phyloP scores from a whole-genome alignment of 2,329 filamentous ascomycete genomes.

The Fusarium hostae region DNA sequence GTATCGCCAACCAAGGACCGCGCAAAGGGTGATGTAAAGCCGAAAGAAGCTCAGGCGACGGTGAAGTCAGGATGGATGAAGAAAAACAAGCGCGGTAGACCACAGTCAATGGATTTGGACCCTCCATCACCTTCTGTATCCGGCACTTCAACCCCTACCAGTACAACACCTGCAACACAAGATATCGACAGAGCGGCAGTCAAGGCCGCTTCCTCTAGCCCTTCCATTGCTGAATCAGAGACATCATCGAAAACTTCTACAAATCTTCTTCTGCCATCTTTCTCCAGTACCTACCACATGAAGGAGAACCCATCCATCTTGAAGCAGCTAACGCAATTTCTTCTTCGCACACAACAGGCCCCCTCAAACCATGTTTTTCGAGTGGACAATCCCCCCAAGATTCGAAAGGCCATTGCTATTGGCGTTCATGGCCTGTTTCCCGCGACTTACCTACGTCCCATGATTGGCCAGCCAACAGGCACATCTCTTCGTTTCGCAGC shows the following conservation, averaged over 20 bases:
- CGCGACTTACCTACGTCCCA: constrained; percentile 83
- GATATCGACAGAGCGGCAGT: constrained; percentile 26
- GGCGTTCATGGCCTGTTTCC: constrained; percentile 96
- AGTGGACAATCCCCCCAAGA: constrained; percentile 72
- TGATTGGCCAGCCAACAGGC: constrained; percentile 94
- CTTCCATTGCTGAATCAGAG: constrained; percentile 56
- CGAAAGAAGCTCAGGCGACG: constrained; percentile 47
- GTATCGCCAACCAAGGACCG: constrained; percentile 54
- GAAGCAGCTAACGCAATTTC: constrained; percentile 70
- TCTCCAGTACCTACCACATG: constrained; percentile 73
- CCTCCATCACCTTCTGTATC: constrained; percentile 48
- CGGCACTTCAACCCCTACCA: constrained; percentile 39
- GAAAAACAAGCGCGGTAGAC: constrained; percentile 59
- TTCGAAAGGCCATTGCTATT: constrained; percentile 90
- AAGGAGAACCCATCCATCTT: constrained; percentile 76
- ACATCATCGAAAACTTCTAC: constrained; percentile 57
- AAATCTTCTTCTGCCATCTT: constrained; percentile 77
- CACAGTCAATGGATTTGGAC: constrained; percentile 61
- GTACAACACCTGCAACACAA: constrained; percentile 22
- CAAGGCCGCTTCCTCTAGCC: constrained; percentile 40
- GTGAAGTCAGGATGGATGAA: constrained; percentile 49
- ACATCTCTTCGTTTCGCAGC: constrained; percentile 95
- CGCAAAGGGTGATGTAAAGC: constrained; percentile 41
- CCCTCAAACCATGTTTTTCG: constrained; percentile 78
- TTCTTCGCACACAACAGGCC: constrained; percentile 66